A percentile compares a stretch with the other conserved stretches of the same genome.
These are phyloP conservation scores for Ceratocystis diversiconidia DNA, from an alignment of 2,329 filamentous ascomycete genomes.

Conservation along the genomic window DNA sequence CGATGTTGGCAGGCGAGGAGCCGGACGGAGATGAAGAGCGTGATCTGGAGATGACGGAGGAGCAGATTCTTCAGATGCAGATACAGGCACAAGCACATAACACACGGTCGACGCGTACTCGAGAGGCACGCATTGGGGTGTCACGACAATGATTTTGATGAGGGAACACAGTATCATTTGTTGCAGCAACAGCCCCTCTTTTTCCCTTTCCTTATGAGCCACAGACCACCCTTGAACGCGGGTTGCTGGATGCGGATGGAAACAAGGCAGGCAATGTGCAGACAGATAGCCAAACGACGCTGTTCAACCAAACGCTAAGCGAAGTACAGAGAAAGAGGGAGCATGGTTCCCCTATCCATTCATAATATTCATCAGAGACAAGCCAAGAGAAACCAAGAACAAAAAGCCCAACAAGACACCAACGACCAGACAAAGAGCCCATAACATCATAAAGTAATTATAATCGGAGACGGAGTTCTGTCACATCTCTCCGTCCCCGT, in stretches of 20 bases:
- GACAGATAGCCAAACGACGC: background rate
- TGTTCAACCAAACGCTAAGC: background rate
- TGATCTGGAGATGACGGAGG: conserved; percentile 17
- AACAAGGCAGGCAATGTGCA: background rate
- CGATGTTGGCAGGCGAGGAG: conserved; percentile 11
- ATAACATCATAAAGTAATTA: background rate
- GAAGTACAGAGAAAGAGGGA: background rate
- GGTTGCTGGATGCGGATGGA: background rate
- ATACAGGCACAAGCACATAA: conserved; percentile 20
- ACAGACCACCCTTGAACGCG: background rate
- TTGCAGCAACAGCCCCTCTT: background rate
- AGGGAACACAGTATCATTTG: background rate
- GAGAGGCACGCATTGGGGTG: conserved; percentile 15
- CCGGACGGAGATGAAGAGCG: background rate
- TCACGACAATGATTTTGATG: background rate
- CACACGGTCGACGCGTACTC: conserved; percentile 7
- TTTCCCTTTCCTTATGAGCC: background rate
- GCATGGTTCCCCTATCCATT: background rate
- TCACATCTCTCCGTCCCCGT: background rate
- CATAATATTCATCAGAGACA: background rate
- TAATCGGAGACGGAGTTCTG: background rate
- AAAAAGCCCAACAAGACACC: too few species aligned
- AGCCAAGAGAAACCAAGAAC: too few species aligned
- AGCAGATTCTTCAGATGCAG: conserved; percentile 17
- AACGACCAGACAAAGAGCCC: too few species aligned